A percentile compares a stretch with the other conserved stretches of the same genome.
These are phyloP conservation scores for Pelargonium cotyledonis DNA, from an alignment of 441 rosid genomes.

Conservation along the genomic window DNA sequence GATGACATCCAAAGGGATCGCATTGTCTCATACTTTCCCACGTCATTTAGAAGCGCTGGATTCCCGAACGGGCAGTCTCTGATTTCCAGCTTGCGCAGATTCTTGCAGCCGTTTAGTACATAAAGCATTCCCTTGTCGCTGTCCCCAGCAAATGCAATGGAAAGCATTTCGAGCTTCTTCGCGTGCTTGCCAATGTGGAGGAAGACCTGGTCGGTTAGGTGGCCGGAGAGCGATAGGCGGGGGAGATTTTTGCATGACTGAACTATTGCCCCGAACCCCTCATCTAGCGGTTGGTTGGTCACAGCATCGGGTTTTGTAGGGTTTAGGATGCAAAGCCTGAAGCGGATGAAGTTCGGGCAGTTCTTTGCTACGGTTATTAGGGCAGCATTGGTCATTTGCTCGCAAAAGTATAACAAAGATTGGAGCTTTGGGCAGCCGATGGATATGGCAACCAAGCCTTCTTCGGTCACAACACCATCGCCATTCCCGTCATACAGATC, in stretches of 20 bases:
- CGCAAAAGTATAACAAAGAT: conserved; percentile 81
- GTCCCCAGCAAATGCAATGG: conserved; percentile 82
- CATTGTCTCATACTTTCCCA: conserved; percentile 93
- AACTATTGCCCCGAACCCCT: conserved; percentile 92
- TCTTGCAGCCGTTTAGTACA: conserved; percentile 79
- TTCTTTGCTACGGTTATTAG: conserved; percentile 74
- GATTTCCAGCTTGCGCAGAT: conserved; percentile 78
- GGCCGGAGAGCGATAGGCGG: conserved; percentile 73
- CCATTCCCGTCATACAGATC: conserved; percentile 45
- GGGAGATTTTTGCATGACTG: conserved; percentile 60
- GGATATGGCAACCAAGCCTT: conserved; percentile 77
- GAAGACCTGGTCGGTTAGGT: conserved; percentile 67
- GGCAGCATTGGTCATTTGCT: conserved; percentile 95
- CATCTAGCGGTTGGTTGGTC: conserved; percentile 69
- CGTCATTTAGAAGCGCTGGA: conserved; percentile 66
- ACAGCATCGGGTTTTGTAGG: conserved; percentile 68
- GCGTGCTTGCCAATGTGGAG: conserved; percentile 74
- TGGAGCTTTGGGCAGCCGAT: conserved; percentile 78
- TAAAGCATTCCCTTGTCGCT: conserved; percentile 76
- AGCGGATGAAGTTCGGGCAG: conserved; percentile 68
- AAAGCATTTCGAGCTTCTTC: conserved; percentile 81
- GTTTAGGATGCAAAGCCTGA: conserved; percentile 74
- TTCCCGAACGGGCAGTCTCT: conserved; percentile 79
- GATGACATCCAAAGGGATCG: conserved; percentile 99
- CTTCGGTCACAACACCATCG: conserved; percentile 70